Evolutionary conservation across 2,329 filamentous ascomycete species (phyloP).

Genomic region (Neopestalotiopsis rosae): DNA sequence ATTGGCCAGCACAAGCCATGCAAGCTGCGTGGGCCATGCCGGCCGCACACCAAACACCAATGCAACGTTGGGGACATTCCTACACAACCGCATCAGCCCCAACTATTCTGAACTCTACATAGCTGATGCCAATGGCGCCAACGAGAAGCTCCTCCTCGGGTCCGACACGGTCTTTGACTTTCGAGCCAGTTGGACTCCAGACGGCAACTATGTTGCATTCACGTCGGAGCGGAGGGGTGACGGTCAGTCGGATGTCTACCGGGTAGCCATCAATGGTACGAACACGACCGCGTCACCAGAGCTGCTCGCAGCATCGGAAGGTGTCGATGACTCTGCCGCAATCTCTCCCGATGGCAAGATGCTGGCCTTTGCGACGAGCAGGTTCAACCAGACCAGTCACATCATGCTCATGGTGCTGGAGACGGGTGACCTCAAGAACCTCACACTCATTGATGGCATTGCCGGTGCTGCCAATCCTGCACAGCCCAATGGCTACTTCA

Average conservation of each 20-base stretch:
- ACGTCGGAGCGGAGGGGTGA: slow-evolving; percentile 36
- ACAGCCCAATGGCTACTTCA: background rate
- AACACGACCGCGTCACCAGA: background rate
- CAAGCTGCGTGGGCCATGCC: background rate
- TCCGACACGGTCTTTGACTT: slow-evolving; percentile 40
- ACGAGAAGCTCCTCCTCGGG: slow-evolving; percentile 40
- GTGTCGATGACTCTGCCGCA: background rate
- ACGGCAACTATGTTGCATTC: slow-evolving; percentile 46
- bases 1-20: background rate
- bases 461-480: background rate
- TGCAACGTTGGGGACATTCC: background rate
- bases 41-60: background rate
- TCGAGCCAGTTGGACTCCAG: slow-evolving; percentile 45
- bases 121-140: slow-evolving; percentile 43
- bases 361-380: background rate
- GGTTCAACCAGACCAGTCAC: background rate
- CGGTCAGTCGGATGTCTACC: slow-evolving; percentile 1
- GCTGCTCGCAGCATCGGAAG: background rate
- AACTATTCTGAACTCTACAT: slow-evolving; percentile 29
- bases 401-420: background rate
- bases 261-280: background rate
- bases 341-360: background rate
- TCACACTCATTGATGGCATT: background rate
- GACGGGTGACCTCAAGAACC: background rate
- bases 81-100: slow-evolving; percentile 28